These are phyloP conservation scores for Astragalus membranaceus DNA, from an alignment of 306 rosid genomes.

Conservation along the genomic window DNA sequence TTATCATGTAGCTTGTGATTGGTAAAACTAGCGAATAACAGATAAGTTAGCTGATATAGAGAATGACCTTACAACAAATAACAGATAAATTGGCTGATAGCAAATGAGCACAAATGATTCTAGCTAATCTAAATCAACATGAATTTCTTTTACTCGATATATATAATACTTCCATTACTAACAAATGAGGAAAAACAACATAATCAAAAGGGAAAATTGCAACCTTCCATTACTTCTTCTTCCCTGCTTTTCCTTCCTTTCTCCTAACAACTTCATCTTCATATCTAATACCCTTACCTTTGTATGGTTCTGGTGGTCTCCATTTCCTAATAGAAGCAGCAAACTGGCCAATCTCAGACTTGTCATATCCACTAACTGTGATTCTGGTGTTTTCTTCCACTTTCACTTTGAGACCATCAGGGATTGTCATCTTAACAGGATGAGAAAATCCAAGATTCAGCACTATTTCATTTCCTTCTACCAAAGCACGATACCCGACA, in stretches of 20 bases:
- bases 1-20: neutral
- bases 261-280: conserved; percentile 85
- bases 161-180: conserved; percentile 15
- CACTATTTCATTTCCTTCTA: conserved; percentile 76
- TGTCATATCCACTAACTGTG: conserved; percentile 78
- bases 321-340: conserved; percentile 86
- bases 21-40: too few relatives aligned
- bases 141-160: conserved; percentile 8
- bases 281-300: conserved; percentile 96
- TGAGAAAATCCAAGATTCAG: conserved; percentile 96
- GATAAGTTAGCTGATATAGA: too few relatives aligned
- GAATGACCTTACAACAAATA: too few relatives aligned
- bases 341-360: conserved; percentile 81
- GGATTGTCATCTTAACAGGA: conserved; percentile 84
- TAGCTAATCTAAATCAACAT: conserved; percentile 1
- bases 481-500: conserved; percentile 87
- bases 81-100: too few relatives aligned
- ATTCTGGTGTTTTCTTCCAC: conserved; percentile 90
- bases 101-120: neutral
- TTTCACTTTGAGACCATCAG: conserved; percentile 67
- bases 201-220: conserved; percentile 15
- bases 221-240: conserved; percentile 56
- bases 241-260: conserved; percentile 95
- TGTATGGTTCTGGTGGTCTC: conserved; percentile 99
- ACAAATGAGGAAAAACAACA: conserved; percentile 1